Evolutionary conservation across 306 rosid species (phyloP), one percentile per base, ranked within the genome.

Genomic region (Lablab purpureus): DNA sequence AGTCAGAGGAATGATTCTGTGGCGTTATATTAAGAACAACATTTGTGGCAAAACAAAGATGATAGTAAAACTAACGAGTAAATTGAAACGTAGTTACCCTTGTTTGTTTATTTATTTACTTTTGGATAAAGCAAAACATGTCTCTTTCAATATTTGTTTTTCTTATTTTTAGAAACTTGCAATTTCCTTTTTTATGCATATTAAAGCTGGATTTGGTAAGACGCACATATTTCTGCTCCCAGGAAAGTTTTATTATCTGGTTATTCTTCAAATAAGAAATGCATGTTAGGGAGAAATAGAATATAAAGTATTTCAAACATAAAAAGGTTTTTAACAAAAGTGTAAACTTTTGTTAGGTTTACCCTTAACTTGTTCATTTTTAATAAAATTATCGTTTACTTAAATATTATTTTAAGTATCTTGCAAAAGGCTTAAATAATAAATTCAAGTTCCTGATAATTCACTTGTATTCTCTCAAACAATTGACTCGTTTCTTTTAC

Each of bases 1-100:
- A 19, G 65, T 77, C 56, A 63, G 72, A 28, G 71, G 81, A 72
- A 71, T 76, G 45, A 71, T 71, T 77, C 76, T 36, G 34, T 34
- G 17, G 17, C 25, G 10, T 34, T 63, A 32, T 45, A n/a, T 63
- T 63, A 63, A 30, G 47, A 15, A 10, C 22, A 60, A 14, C 67
- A 27, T 60, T 30, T 62, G 67, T 21, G 43, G 67, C 43, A 62
- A 62, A 62, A 15, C 67, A 62, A 15, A 28, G 21, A 30, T 30
- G 66, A 23, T 11, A 23, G 34, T 56, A 56, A 27, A 27, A 25
- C 63, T 56, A 56, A 25, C 13, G 7, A 14, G 37, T 60, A 28
- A 6, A 10, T 13, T 8, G 22, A 41, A 13, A 2, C 21, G 46
- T 17, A 32, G 68, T 30, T 32, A n/a, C 23, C 70, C 47, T 64